Conservation (phyloP, 106 monocot genomes). For the Dioscorea dumetorum region DNA sequence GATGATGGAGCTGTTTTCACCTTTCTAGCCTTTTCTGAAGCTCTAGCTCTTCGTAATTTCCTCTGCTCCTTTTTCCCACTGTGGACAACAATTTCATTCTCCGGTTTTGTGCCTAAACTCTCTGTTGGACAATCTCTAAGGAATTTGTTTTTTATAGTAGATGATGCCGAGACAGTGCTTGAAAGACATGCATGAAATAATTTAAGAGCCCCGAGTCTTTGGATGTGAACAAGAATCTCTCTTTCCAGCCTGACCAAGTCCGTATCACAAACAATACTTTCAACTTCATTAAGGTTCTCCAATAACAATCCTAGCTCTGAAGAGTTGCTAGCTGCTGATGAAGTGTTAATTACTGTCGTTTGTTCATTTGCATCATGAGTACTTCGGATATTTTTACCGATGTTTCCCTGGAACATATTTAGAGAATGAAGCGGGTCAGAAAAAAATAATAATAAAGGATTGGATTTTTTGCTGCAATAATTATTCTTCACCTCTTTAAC, state of each 20-base stretch:
- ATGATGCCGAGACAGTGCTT: conserved; percentile 23
- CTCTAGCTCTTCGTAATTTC: conserved; percentile 50
- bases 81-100: conserved; percentile 11
- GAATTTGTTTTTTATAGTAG: conserved; percentile 3
- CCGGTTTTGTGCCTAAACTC: not conserved
- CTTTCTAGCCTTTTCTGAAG: conserved; percentile 13
- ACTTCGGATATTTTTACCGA: not conserved
- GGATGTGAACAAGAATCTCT: conserved; percentile 58
- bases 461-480: not conserved
- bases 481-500: conserved; percentile 8
- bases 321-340: conserved; percentile 11
- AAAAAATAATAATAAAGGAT: not conserved
- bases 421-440: not conserved
- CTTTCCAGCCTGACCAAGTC: conserved; percentile 41
- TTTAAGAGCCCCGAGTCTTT: conserved; percentile 64
- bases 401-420: conserved; percentile 15
- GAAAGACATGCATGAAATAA: conserved; percentile 55
- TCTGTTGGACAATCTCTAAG: conserved; percentile 2
- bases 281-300: conserved; percentile 52
- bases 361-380: conserved; percentile 1
- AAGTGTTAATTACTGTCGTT: not conserved
- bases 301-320: conserved; percentile 49
- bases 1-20: not conserved
- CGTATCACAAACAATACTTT: conserved; percentile 38
- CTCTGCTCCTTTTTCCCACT: conserved; percentile 48